Base-by-base conservation (phyloP, 371 early-diverging fungal genomes). In the Sporodiniella umbellata region DNA sequence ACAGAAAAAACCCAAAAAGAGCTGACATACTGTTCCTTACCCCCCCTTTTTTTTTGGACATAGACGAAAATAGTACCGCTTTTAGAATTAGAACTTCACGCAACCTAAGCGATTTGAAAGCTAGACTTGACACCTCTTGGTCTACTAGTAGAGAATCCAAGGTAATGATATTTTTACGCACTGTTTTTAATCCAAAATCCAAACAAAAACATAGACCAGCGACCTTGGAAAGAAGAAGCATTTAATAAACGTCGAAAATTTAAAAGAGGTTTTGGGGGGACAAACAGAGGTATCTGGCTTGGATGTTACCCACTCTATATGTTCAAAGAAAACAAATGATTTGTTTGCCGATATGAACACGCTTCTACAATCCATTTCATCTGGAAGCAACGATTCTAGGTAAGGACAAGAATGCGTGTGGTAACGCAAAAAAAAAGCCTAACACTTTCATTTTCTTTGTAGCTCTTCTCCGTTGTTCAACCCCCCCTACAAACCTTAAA, bases 1-100 rank as follows among this genome's bases (percentile, higher is more conserved):
- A n/a, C n/a, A n/a, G n/a, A n/a, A n/a, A n/a, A n/a, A n/a, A n/a
- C n/a, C n/a, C n/a, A n/a, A n/a, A n/a, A n/a, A n/a, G n/a, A n/a
- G n/a, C n/a, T n/a, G n/a, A n/a, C n/a, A n/a, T n/a, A n/a, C n/a
- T n/a, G n/a, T n/a, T n/a, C n/a, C n/a, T n/a, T n/a, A n/a, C n/a
- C n/a, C n/a, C n/a, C n/a, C n/a, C n/a, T n/a, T 28, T 10, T 28
- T 28, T 28, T 28, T 28, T 28, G 30, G 4, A 28, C 4, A 10
- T 54, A 66, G 62, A 56, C 22, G 67, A 68, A 15, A 68, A 71
- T 42, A 68, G 67, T 49, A 55, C 70, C 24, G 54, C 67, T 2
- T 72, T 67, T 45, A 58, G 70, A 24, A 78, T 80, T 17, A 75
- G 74, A 30, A 62, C 72, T 23, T 70, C 73, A 11, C 72, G 72